Evolutionary conservation across 1,284 basidiomycete species (phyloP), one percentile per base, ranked within the genome.

Genomic region (Ustilago crameri): DNA sequence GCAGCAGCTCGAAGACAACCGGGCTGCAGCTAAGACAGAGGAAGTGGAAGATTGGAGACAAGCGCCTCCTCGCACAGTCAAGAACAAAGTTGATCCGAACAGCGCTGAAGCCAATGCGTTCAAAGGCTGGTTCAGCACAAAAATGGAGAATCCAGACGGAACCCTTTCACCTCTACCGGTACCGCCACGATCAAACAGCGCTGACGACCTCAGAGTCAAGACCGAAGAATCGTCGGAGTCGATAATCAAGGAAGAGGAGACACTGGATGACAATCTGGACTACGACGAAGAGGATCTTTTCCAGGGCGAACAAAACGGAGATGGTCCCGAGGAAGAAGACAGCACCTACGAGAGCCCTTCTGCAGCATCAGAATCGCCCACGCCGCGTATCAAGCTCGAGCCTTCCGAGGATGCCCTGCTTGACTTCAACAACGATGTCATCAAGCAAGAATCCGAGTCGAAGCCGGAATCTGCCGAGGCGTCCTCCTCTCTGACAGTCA

Each of bases 221-320:
- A 10, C 86, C 85, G 86, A 67, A 85, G 37, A 78, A 45, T 42
- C 37, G 8, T 34, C 32, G 44, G 46, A 67, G 62, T 20, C 75
- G 78, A 5, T 79, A 59, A 56, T 83, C 82, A 71, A 81, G 30
- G 67, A 75, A 37, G 69, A 75, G 26, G 78, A 79, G 47, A 82
- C 80, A 1, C 60, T 75, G 26, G 59, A 54, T 0, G 51, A 58
- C 20, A 51, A 46, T 41, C 52, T 73, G 9, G 66, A 73, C 17
- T 84, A 70, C 24, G 65, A 70, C 41, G 74, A 76, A 37, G 60
- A 73, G n/a, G 67, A 65, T 20, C 47, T 73, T 3, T 65, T 63
- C 32, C 17, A 51, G 17, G 51, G 49, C 17, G 38, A 66, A 42
- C 48, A 58, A 42, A 51, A 57, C 12, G 45, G 26, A 14, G 57